Evolutionary conservation across 2,329 filamentous ascomycete species (phyloP).

Genomic region (Penicillium sumatraense): DNA sequence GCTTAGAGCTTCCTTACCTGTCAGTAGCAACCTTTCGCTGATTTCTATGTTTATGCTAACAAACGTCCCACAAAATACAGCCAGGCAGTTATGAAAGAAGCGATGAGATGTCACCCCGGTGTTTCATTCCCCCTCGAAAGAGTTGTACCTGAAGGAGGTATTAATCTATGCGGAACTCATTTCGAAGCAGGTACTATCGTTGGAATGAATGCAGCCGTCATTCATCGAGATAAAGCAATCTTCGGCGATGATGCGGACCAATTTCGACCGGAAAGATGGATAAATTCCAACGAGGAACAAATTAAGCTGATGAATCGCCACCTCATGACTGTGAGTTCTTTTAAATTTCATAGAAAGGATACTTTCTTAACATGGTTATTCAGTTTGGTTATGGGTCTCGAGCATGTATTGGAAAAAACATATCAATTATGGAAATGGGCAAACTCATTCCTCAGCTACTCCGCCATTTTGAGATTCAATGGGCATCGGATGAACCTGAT

Average conservation of each 20-base stretch:
- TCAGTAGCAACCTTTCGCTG: not conserved
- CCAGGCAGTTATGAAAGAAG: constrained; percentile 77
- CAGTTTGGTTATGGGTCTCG: constrained; percentile 33
- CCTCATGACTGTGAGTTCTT: constrained; percentile 7
- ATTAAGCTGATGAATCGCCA: constrained; percentile 20
- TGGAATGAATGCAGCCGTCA: constrained; percentile 9
- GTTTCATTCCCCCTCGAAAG: constrained; percentile 74
- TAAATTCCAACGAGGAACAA: constrained; percentile 9
- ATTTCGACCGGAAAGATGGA: constrained; percentile 47
- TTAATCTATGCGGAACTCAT: constrained; percentile 5
- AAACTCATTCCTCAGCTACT: constrained; percentile 32
- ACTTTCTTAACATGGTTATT: not conserved
- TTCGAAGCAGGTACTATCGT: constrained; percentile 12
- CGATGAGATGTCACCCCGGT: constrained; percentile 75
- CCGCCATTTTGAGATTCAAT: constrained; percentile 26
- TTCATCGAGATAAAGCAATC: constrained; percentile 8
- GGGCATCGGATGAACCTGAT: constrained; percentile 11
- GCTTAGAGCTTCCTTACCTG: constrained; percentile 72
- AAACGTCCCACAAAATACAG: not conserved
- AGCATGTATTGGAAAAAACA: constrained; percentile 36
- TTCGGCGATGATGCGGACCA: constrained; percentile 65
- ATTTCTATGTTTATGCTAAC: not conserved
- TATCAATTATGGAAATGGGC: constrained; percentile 34
- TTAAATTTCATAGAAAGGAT: not conserved
- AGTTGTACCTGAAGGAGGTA: constrained; percentile 71